Conservation (phyloP, 345 rosid genomes). For the Aegle marmelos region DNA sequence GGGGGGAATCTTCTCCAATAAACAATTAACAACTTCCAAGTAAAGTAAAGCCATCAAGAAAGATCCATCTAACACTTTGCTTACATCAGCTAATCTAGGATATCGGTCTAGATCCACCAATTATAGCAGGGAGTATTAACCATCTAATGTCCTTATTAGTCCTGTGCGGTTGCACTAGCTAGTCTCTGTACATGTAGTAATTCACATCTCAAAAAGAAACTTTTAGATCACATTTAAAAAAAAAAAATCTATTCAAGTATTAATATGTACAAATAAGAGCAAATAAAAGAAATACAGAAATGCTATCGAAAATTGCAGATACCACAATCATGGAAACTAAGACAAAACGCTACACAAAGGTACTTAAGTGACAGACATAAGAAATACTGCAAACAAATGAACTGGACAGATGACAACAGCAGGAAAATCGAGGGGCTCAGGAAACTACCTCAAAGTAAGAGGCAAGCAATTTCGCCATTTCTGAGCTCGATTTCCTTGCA, state of each 20-base stretch:
- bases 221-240: not conserved
- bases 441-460: conserved; percentile 45
- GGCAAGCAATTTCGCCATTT: conserved; percentile 58
- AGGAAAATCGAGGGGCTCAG: not conserved
- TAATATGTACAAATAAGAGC: not conserved
- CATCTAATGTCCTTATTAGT: not conserved
- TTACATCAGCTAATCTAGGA: not conserved
- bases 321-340: not conserved
- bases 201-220: not conserved
- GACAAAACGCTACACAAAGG: not conserved
- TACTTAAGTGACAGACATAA: no score
- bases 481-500: conserved; percentile 59
- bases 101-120: not conserved
- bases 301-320: not conserved
- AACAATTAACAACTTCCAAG: not conserved
- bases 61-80: not conserved
- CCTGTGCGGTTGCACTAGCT: not conserved
- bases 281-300: not conserved
- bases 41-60: not conserved
- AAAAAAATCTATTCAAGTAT: not conserved
- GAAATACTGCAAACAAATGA: not conserved
- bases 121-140: not conserved
- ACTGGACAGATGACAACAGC: not conserved
- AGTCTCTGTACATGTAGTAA: not conserved
- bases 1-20: not conserved